Evolutionary conservation across 345 rosid genomes (phyloP), one percentile per base, ranked within the genome.

Genomic region (Eucalyptus regnans): DNA sequence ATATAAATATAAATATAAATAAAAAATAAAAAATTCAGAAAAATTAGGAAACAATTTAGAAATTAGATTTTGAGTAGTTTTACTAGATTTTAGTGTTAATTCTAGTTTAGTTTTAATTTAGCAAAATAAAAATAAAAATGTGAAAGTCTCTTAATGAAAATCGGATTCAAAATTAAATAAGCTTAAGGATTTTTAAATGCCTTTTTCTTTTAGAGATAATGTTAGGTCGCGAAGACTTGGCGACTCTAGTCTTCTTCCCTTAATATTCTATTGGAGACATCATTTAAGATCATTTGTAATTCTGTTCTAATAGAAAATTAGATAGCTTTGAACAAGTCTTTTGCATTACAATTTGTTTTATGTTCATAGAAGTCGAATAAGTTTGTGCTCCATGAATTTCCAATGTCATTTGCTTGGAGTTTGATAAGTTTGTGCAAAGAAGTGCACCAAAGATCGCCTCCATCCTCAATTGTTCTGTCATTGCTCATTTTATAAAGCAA

Each of bases 81-180:
- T 18, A 52, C 2, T 52, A 52, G 58, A 52, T 52, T 52, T 52
- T 52, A 52, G 58, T 52, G 25, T 52, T 18, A 52, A 52, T 52
- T 18, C 58, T 20, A 52, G 58, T 52, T 52, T 7, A 52, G 4
- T 18, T 52, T 52, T 52, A 52, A 52, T 52, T 52, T 52, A 52
- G 10, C 23, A 18, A 3, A 48, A 3, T n/a, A n/a, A 51, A 7
- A 16, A 50, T 0, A 17, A 52, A 0, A 44, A 44, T 2, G 25
- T 18, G 25, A 52, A 52, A 52, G 2, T 52, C 2, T 52, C 2
- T 7, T 18, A 7, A 52, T 52, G 58, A 52, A 52, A 52, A 52
- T 52, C 7, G 25, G 58, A 52, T 52, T 52, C 2, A 52, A 52
- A 52, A 52, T 1, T 52, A 52, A 52, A 52, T 52, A 52, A 52